phyloP scores from a whole-genome alignment of 73 alveolate species.

The Halteria grandinella region DNA sequence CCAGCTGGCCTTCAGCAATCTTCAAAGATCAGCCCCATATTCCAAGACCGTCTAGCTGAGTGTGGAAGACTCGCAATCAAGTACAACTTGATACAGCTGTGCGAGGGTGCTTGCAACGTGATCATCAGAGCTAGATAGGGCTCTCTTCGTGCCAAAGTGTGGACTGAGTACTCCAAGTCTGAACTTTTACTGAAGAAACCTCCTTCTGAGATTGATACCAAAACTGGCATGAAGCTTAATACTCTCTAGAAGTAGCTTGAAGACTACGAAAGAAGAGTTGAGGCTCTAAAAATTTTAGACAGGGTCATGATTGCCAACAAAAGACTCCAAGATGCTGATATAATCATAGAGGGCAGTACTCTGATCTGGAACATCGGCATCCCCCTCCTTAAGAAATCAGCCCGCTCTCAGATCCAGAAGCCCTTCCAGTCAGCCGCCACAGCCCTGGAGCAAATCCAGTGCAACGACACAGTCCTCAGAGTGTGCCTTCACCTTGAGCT shows the following conservation, averaged over 20 bases:
- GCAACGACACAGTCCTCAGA: constrained; percentile 93
- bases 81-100: constrained; percentile 75
- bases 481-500: constrained; percentile 95
- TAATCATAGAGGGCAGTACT: constrained; percentile 94
- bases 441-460: constrained; percentile 86
- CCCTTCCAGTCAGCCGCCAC: constrained; percentile 95
- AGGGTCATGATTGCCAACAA: constrained; percentile 96
- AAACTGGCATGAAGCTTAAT: constrained; percentile 90
- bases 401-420: constrained; percentile 90
- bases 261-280: constrained; percentile 95
- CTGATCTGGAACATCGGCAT: constrained; percentile 95
- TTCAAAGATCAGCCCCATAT: constrained; percentile 71
- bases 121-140: constrained; percentile 76
- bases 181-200: constrained; percentile 82
- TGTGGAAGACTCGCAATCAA: constrained; percentile 88
- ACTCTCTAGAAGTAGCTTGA: constrained; percentile 73
- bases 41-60: constrained; percentile 89
- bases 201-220: constrained; percentile 74
- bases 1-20: constrained; percentile 70
- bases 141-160: constrained; percentile 79
- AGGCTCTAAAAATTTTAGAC: constrained; percentile 94
- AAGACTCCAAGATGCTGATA: constrained; percentile 94
- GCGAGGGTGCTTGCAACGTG: constrained; percentile 79
- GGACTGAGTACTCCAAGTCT: constrained; percentile 88
- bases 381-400: constrained; percentile 93